Evolutionary conservation across 169 alveolate genomes (phyloP).

Genomic region (Plasmodium yoelii): DNA sequence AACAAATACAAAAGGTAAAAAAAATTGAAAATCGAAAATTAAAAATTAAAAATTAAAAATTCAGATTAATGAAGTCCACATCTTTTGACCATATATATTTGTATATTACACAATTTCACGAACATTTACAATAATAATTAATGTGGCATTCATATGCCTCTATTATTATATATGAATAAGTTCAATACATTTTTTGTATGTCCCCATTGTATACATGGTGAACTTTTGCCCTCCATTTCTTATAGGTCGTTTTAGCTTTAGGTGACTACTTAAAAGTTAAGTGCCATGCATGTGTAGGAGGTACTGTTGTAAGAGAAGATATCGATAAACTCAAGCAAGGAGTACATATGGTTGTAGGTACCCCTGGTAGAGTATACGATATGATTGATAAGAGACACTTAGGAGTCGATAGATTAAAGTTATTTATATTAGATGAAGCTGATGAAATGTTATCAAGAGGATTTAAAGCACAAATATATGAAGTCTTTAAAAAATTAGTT

Average conservation of each 20-base stretch:
- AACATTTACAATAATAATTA: no score
- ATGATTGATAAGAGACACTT: conserved; percentile 97
- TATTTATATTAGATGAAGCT: conserved; percentile 98
- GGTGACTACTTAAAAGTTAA: conserved; percentile 97
- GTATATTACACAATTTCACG: no score
- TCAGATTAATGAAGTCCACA: background rate
- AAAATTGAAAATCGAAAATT: no score
- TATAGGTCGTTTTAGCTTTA: conserved; percentile 93
- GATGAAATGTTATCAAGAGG: conserved; percentile 99
- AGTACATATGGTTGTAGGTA: conserved; percentile 97
- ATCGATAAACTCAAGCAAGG: conserved; percentile 97
- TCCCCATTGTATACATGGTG: no score
- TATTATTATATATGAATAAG: no score
- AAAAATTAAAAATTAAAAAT: background rate
- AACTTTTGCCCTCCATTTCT: no score
- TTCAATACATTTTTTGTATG: no score
- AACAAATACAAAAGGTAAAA: conserved; percentile 94
- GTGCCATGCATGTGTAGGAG: conserved; percentile 97
- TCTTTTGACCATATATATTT: no score
- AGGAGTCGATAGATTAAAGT: conserved; percentile 94
- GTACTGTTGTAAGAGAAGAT: conserved; percentile 97
- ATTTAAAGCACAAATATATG: conserved; percentile 97
- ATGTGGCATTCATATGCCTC: no score
- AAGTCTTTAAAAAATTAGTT: conserved; percentile 97
- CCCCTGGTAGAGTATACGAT: conserved; percentile 99